A percentile compares a stretch with the other conserved stretches of the same genome.
Evolutionary conservation across 176 grass and related monocot genomes (phyloP).

Genomic region (Carex kokanica): DNA sequence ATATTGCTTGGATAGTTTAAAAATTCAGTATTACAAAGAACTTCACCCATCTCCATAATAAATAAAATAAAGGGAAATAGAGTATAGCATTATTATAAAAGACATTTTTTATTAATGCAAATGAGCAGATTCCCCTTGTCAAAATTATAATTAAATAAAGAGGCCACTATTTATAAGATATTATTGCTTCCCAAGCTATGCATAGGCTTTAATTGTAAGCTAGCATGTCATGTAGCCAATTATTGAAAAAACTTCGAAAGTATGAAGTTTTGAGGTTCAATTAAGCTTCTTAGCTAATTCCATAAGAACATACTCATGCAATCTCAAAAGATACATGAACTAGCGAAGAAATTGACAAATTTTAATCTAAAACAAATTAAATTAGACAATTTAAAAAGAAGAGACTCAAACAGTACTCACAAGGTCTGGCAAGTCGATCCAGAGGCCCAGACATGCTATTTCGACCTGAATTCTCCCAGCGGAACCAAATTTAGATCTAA

Average conservation of each 20-base stretch:
- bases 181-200: not conserved
- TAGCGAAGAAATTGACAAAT: not conserved
- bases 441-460: conserved; percentile 32
- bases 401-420: conserved; percentile 18
- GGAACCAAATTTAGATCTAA: not conserved
- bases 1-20: conserved; percentile 1
- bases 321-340: not conserved
- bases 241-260: not conserved
- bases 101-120: not conserved
- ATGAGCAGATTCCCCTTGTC: not conserved
- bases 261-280: not conserved
- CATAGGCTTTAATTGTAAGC: not conserved
- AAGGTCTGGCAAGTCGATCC: conserved; percentile 36
- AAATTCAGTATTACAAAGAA: not conserved
- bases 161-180: not conserved
- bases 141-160: not conserved
- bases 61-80: not conserved
- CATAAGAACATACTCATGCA: not conserved
- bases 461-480: conserved; percentile 6
- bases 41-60: not conserved
- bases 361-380: not conserved
- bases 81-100: not conserved
- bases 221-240: not conserved
- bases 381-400: not conserved
- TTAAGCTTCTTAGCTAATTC: not conserved